phyloP scores from a whole-genome alignment of 176 grass and related monocot species.

The Aegilops sharonensis region DNA sequence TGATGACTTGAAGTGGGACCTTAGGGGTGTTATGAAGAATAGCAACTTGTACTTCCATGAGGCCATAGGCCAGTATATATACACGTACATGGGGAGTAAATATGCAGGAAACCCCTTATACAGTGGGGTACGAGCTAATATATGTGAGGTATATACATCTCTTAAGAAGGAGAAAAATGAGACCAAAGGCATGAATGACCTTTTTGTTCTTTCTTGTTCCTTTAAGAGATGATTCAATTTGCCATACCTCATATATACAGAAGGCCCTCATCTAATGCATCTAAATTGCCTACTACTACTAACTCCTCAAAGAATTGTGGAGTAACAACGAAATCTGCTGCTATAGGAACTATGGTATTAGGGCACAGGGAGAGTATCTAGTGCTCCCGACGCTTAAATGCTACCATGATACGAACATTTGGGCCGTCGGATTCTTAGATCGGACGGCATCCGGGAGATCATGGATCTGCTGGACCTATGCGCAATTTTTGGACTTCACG shows the following conservation, averaged over 20 bases:
- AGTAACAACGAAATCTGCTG: not conserved
- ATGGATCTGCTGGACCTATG: too few relatives aligned
- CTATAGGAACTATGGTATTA: not conserved
- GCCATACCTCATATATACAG: not conserved
- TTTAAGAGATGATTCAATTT: constrained; percentile 4
- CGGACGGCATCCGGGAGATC: too few relatives aligned
- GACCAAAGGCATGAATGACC: not conserved
- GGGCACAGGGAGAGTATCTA: not conserved
- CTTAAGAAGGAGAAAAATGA: not conserved
- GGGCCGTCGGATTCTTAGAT: too few relatives aligned
- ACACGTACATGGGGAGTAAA: not conserved
- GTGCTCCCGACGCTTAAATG: too few relatives aligned
- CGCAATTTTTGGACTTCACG: too few relatives aligned
- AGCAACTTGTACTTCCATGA: not conserved
- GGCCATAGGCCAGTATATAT: not conserved
- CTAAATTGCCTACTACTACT: not conserved
- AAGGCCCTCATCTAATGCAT: not conserved
- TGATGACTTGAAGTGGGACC: constrained; percentile 4
- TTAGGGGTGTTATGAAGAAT: not conserved
- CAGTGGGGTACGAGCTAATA: not conserved
- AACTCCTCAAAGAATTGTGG: not conserved
- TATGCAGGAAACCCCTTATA: not conserved
- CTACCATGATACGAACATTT: too few relatives aligned
- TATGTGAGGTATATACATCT: not conserved
- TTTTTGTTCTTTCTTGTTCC: not conserved